Evolutionary conservation across 2,329 filamentous ascomycete genomes (phyloP).

Genomic region (Neofusicoccum umdonicola): DNA sequence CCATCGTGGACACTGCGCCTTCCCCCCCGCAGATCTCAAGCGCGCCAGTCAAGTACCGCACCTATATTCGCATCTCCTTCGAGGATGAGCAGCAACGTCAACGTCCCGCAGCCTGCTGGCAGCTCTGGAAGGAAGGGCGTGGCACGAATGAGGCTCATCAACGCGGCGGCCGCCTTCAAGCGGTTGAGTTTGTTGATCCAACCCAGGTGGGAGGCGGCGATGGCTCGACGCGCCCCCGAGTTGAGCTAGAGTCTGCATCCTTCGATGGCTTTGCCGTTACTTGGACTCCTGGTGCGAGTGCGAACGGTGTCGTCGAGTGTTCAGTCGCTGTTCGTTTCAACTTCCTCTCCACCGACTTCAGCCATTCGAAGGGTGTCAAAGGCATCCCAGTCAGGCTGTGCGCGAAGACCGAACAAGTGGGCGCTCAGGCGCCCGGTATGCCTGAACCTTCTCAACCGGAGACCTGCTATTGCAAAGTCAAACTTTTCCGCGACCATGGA

Average conservation of each 20-base stretch:
- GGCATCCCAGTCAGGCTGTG: slow-evolving; percentile 92
- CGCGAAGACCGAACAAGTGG: slow-evolving; percentile 76
- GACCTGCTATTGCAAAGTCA: slow-evolving; percentile 93
- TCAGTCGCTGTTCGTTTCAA: slow-evolving; percentile 93
- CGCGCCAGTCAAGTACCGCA: slow-evolving; percentile 73
- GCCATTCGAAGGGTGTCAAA: slow-evolving; percentile 97
- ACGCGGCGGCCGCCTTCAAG: slow-evolving; percentile 84
- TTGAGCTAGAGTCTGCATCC: slow-evolving; percentile 61
- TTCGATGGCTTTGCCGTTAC: slow-evolving; percentile 93
- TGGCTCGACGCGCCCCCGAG: slow-evolving; percentile 43
- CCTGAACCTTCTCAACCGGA: slow-evolving; percentile 55
- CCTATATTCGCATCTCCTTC: slow-evolving; percentile 91
- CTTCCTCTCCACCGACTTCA: slow-evolving; percentile 97
- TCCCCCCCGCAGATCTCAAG: slow-evolving; percentile 50
- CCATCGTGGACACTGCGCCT: slow-evolving; percentile 74
- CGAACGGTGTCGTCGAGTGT: slow-evolving; percentile 69
- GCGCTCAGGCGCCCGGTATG: slow-evolving; percentile 38
- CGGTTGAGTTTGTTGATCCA: slow-evolving; percentile 85
- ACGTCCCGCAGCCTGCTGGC: slow-evolving; percentile 81
- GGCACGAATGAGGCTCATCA: slow-evolving; percentile 96
- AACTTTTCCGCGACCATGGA: slow-evolving; percentile 93
- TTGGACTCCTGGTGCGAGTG: slow-evolving; percentile 69
- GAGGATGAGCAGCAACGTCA: slow-evolving; percentile 91
- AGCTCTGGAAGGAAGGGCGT: slow-evolving; percentile 91
- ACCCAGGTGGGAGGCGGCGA: slow-evolving; percentile 55